These are phyloP conservation scores for Physcia stellaris DNA, from an alignment of 495 filamentous ascomycete species.

Conservation along the genomic window DNA sequence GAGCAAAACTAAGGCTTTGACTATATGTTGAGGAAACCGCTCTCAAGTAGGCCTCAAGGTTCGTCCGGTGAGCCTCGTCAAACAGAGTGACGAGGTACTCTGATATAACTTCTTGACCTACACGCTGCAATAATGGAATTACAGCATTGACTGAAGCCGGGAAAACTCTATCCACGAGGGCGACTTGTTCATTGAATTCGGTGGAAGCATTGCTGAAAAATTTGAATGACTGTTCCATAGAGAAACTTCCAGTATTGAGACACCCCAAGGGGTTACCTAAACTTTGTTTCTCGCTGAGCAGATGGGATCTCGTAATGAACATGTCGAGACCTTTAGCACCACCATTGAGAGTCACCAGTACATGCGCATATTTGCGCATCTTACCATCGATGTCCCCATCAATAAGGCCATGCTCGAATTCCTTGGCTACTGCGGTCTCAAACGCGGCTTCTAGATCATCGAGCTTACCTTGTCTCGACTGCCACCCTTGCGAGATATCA, in stretches of 20 bases:
- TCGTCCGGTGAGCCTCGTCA: slow-evolving; percentile 72
- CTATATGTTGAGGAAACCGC: slow-evolving; percentile 79
- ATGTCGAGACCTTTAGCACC: slow-evolving; percentile 63
- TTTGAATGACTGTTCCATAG: slow-evolving; percentile 58
- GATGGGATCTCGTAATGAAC: slow-evolving; percentile 76
- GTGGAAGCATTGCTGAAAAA: slow-evolving; percentile 65
- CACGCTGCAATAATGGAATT: slow-evolving; percentile 62
- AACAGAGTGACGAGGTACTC: slow-evolving; percentile 80
- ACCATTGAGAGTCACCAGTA: slow-evolving; percentile 71
- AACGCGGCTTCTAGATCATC: slow-evolving; percentile 68
- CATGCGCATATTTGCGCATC: slow-evolving; percentile 80
- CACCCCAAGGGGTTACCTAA: slow-evolving; percentile 74
- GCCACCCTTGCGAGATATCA: slow-evolving; percentile 65
- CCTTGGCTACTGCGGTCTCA: slow-evolving; percentile 75
- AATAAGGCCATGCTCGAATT: slow-evolving; percentile 87
- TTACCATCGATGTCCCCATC: slow-evolving; percentile 77
- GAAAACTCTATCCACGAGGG: slow-evolving; percentile 73
- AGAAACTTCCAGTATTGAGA: slow-evolving; percentile 58
- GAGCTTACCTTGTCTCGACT: slow-evolving; percentile 53
- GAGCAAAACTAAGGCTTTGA: slow-evolving; percentile 62
- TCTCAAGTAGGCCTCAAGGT: slow-evolving; percentile 67
- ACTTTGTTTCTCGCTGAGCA: slow-evolving; percentile 58
- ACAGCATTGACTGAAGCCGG: slow-evolving; percentile 62
- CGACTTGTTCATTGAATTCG: slow-evolving; percentile 74
- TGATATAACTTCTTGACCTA: slow-evolving; percentile 70